A percentile compares a stretch with the other conserved stretches of the same genome.
Conservation (phyloP, 805 yeast species). For the Maudiozyma barnettii region DNA sequence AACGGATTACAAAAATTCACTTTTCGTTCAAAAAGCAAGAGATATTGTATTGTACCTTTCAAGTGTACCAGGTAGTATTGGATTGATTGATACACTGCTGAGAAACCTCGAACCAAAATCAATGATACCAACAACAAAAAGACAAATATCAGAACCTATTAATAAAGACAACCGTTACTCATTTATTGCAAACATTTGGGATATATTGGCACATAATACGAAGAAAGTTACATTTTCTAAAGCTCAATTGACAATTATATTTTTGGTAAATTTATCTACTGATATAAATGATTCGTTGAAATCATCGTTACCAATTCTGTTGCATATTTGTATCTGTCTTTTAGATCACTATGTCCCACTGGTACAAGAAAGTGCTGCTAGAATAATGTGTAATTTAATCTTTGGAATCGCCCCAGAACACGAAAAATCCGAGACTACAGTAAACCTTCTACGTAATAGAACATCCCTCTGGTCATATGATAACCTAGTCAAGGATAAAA, state of each 20-base stretch:
- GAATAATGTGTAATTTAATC: conserved; percentile 61
- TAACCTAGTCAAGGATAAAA: conserved; percentile 65
- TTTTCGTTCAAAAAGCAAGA: conserved; percentile 68
- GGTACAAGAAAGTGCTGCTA: conserved; percentile 78
- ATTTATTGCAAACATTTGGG: conserved; percentile 65
- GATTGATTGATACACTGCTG: conserved; percentile 52
- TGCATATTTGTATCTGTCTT: conserved; percentile 72
- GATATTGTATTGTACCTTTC: conserved; percentile 72
- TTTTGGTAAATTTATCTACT: conserved; percentile 71
- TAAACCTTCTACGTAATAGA: conserved; percentile 46
- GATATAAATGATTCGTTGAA: conserved; percentile 54
- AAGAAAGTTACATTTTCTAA: conserved; percentile 73
- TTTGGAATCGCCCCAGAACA: conserved; percentile 48
- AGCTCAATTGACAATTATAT: conserved; percentile 79
- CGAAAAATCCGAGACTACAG: conserved; percentile 46
- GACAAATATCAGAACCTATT: conserved; percentile 25
- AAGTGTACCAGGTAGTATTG: conserved; percentile 41
- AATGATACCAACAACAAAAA: conserved; percentile 71
- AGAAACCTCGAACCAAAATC: conserved; percentile 69
- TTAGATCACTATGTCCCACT: conserved; percentile 79
- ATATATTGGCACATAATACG: conserved; percentile 42
- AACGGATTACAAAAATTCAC: conserved; percentile 57
- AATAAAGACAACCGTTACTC: conserved; percentile 42
- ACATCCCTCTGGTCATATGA: conserved; percentile 71
- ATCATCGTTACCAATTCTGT: conserved; percentile 54